Conservation (phyloP, 768 basidiomycete genomes). For the Collybia sordida region DNA sequence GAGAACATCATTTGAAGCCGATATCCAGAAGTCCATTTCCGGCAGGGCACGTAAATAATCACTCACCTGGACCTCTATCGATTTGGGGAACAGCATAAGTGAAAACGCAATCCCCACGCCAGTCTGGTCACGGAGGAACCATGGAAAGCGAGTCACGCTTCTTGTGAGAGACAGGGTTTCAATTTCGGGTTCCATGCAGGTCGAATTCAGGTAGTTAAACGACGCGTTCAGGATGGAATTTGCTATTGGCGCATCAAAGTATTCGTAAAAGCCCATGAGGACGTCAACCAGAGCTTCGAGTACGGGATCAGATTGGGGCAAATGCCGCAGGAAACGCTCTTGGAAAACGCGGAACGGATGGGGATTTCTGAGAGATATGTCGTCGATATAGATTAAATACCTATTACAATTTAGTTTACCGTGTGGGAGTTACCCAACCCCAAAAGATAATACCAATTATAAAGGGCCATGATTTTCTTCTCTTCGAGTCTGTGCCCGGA, state of each 20-base stretch:
- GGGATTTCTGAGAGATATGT: slow-evolving; percentile 5
- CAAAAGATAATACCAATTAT: slow-evolving; percentile 13
- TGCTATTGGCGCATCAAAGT: slow-evolving; percentile 13
- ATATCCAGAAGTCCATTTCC: slow-evolving; percentile 17
- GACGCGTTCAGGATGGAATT: slow-evolving; percentile 15
- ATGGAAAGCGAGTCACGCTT: slow-evolving; percentile 12
- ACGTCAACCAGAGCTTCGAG: slow-evolving; percentile 12
- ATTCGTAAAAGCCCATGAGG: slow-evolving; percentile 9
- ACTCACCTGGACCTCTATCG: slow-evolving; percentile 6
- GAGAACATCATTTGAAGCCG: slow-evolving; percentile 16
- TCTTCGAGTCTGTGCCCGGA: slow-evolving; percentile 11
- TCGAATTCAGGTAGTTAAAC: slow-evolving; percentile 14
- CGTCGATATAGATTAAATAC: slow-evolving; percentile 19
- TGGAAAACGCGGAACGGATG: slow-evolving; percentile 10
- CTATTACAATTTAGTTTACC: slow-evolving; percentile 1
- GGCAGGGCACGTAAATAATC: slow-evolving; percentile 15
- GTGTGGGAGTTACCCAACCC: background rate
- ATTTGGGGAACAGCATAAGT: slow-evolving; percentile 15
- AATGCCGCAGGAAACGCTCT: slow-evolving; percentile 9
- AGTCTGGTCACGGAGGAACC: slow-evolving; percentile 15
- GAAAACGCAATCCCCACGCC: slow-evolving; percentile 11
- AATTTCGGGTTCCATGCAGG: slow-evolving; percentile 12
- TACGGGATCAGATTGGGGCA: slow-evolving; percentile 13
- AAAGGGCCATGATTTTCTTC: slow-evolving; percentile 13
- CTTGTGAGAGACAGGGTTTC: background rate